A percentile compares a stretch with the other conserved stretches of the same genome.
These are phyloP conservation scores for Stenogyne calaminthoides DNA, from an alignment of 305 asterid genomes.

Conservation along the genomic window DNA sequence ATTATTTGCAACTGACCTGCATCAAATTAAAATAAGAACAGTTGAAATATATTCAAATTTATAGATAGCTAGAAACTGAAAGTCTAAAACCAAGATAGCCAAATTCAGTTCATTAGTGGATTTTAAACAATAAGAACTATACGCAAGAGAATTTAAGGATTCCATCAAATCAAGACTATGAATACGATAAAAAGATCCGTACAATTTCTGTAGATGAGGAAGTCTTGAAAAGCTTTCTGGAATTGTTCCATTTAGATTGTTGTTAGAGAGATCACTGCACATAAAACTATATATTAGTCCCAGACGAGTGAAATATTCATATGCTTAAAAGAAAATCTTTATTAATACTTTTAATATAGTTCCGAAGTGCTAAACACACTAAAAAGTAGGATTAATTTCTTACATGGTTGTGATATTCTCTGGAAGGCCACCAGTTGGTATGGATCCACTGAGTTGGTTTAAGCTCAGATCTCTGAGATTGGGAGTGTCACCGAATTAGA, in stretches of 20 bases:
- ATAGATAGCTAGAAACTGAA: conserved; percentile 20
- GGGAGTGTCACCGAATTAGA: conserved; percentile 37
- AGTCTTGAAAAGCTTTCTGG: conserved; percentile 62
- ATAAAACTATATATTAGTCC: conserved; percentile 29
- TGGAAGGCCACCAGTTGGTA: conserved; percentile 61
- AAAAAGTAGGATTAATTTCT: conserved; percentile 21
- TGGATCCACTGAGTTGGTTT: conserved; percentile 73
- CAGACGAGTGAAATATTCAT: not conserved
- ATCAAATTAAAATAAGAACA: conserved; percentile 18
- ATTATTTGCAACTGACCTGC: conserved; percentile 75
- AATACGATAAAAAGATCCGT: conserved; percentile 36
- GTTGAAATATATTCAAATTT: conserved; percentile 1
- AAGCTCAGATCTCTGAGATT: conserved; percentile 74
- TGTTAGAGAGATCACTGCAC: conserved; percentile 70
- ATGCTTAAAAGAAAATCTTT: conserved; percentile 13
- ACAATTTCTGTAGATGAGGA: conserved; percentile 72
- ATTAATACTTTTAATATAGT: not conserved
- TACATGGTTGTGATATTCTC: conserved; percentile 68
- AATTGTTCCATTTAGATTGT: conserved; percentile 68
- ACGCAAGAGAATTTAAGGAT: conserved; percentile 6
- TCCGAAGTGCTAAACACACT: not conserved
- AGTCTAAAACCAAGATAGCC: conserved; percentile 7
- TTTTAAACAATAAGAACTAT: conserved; percentile 1
- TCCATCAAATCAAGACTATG: conserved; percentile 21
- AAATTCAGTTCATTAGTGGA: conserved; percentile 3